Conservation (phyloP, 2,329 filamentous ascomycete species). For the Trichophaea hybrida region DNA sequence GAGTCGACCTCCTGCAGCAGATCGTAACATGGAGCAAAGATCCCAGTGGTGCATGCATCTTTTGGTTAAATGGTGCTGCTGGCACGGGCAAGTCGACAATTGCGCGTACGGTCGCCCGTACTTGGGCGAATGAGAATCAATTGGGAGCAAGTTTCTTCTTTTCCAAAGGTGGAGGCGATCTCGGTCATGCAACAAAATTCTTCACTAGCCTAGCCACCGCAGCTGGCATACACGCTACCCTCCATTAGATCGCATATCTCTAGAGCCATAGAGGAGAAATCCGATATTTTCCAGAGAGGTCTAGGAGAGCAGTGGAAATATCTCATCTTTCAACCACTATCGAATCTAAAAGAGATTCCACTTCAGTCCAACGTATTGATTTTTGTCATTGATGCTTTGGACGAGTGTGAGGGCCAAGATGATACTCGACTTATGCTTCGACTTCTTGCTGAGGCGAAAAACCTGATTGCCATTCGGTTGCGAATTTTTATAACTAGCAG, state of each 20-base stretch:
- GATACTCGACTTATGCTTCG: conserved; percentile 18
- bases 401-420: conserved; percentile 27
- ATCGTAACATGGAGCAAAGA: not conserved
- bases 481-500: conserved; percentile 25
- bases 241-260: not conserved
- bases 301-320: conserved; percentile 33
- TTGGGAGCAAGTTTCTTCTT: too few species aligned
- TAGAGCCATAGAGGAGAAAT: not conserved
- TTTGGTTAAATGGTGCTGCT: conserved; percentile 33
- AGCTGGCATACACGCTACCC: not conserved
- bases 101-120: conserved; percentile 30
- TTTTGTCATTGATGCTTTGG: conserved; percentile 29
- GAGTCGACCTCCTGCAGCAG: not conserved
- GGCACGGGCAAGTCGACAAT: too few species aligned
- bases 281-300: conserved; percentile 26
- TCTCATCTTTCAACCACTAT: conserved; percentile 31
- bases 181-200: conserved; percentile 3
- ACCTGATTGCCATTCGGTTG: conserved; percentile 13
- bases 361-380: conserved; percentile 5
- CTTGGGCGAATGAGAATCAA: conserved; percentile 15
- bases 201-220: conserved; percentile 14
- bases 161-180: conserved; percentile 17
- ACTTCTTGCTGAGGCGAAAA: conserved; percentile 11
- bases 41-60: conserved; percentile 16
- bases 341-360: conserved; percentile 2